Percentiles rank a stretch among this genome's conserved stretches.
phyloP scores from a whole-genome alignment of 192 early-diverging fungal genomes.

The Dissophora ornata region DNA sequence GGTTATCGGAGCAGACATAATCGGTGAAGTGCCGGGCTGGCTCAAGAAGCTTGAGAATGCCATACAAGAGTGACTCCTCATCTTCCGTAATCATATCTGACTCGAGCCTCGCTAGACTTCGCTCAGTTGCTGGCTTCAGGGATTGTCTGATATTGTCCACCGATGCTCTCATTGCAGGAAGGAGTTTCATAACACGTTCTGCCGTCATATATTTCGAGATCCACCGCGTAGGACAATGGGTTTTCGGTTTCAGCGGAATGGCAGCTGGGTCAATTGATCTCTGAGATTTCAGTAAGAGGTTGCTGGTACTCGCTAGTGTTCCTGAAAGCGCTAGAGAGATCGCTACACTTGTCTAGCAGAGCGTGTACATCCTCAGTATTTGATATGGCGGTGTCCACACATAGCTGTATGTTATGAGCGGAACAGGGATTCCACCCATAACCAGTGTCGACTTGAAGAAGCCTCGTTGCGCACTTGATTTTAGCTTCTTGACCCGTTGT shows the following conservation, averaged over 20 bases:
- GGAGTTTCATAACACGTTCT: background rate
- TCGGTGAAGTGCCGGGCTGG: background rate
- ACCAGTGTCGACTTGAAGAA: background rate
- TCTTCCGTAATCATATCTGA: background rate
- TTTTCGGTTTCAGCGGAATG: background rate
- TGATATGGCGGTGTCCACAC: slow-evolving; percentile 4
- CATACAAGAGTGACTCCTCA: background rate
- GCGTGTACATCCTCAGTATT: background rate
- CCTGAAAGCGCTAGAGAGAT: background rate
- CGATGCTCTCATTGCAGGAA: slow-evolving; percentile 5
- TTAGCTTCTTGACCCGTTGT: background rate
- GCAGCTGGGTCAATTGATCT: too few species aligned
- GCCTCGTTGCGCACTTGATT: background rate
- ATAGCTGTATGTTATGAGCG: slow-evolving; percentile 5
- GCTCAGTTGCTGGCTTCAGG: too few species aligned
- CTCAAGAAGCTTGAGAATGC: background rate
- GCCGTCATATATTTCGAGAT: slow-evolving; percentile 9
- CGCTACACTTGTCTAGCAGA: background rate
- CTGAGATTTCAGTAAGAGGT: too few species aligned
- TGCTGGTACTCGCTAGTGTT: background rate
- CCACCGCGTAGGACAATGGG: background rate
- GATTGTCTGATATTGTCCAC: too few species aligned
- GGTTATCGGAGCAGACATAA: background rate
- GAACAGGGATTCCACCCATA: slow-evolving; percentile 2
- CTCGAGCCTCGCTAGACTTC: background rate